Conservation (phyloP, 208 protist species). For the Trypanosoma rangeli region DNA sequence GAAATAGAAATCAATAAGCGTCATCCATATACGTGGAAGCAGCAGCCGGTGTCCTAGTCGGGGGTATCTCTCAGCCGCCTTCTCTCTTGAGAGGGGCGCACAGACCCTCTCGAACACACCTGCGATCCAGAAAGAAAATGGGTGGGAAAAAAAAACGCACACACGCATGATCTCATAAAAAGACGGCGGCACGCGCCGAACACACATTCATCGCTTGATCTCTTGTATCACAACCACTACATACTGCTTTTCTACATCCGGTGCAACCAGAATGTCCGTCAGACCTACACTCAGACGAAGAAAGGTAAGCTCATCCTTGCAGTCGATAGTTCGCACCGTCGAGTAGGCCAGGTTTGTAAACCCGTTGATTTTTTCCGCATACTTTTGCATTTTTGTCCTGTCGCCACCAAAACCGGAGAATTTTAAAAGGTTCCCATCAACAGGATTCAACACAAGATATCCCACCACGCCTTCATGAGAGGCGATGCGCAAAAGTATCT, state of each 20-base stretch:
- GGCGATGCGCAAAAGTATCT: constrained; percentile 68
- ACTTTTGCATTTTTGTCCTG: constrained; percentile 41
- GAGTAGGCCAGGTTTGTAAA: constrained; percentile 71
- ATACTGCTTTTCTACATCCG: constrained; percentile 78
- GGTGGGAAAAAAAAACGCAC: background rate
- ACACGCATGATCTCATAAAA: constrained; percentile 8
- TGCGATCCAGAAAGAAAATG: background rate
- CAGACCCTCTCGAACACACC: background rate
- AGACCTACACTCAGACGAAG: constrained; percentile 63
- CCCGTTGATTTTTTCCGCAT: constrained; percentile 60
- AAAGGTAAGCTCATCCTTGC: constrained; percentile 79
- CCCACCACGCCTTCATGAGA: constrained; percentile 77
- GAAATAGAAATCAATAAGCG: constrained; percentile 6
- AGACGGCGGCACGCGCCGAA: background rate
- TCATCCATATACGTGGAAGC: background rate
- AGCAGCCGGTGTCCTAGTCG: constrained; percentile 1
- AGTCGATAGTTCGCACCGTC: constrained; percentile 78
- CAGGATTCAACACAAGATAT: constrained; percentile 75
- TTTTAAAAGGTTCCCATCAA: constrained; percentile 54
- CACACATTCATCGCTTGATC: constrained; percentile 29
- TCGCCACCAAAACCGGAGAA: constrained; percentile 61
- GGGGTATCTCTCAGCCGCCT: background rate
- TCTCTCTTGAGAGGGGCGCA: background rate
- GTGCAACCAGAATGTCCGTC: constrained; percentile 77
- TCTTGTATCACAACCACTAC: constrained; percentile 77